Conservation (phyloP, 805 yeast species). For the Kodamaea hsintzibuensis region DNA sequence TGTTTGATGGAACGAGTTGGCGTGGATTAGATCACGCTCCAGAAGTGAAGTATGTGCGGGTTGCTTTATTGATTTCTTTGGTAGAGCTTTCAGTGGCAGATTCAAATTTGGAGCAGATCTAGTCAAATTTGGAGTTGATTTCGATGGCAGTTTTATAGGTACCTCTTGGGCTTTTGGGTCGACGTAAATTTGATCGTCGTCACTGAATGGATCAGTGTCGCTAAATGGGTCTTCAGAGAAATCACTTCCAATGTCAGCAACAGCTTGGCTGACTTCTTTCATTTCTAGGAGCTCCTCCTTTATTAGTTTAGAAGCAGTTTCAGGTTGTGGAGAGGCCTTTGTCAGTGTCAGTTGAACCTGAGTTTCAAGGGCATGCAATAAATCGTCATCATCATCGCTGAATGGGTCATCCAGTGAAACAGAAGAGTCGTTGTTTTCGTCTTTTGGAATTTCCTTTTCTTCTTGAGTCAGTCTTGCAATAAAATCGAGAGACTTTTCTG, state of each 20-base stretch:
- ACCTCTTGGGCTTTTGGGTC: slow-evolving; percentile 2
- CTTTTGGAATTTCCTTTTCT: background rate
- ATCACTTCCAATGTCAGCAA: slow-evolving; percentile 1
- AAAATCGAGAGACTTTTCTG: no score
- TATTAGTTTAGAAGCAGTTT: background rate
- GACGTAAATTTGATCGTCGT: slow-evolving; percentile 9
- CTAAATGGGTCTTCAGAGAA: slow-evolving; percentile 27
- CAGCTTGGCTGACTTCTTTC: background rate
- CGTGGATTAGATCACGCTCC: slow-evolving; percentile 11
- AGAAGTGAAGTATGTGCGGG: background rate
- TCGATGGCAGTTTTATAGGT: background rate
- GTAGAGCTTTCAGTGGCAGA: background rate
- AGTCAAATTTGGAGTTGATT: background rate
- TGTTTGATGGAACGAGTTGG: slow-evolving; percentile 16
- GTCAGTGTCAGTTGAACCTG: background rate
- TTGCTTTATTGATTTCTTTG: background rate
- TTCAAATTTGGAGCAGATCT: background rate
- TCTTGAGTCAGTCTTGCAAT: background rate
- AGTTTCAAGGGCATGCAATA: background rate
- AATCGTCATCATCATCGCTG: slow-evolving; percentile 1
- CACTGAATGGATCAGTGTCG: slow-evolving; percentile 14
- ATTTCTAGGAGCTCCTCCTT: background rate
- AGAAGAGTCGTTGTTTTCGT: no score
- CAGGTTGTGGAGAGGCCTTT: background rate
- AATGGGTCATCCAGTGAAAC: slow-evolving; percentile 5